phyloP scores from a whole-genome alignment of 306 rosid species.

The Astragalus membranaceus region DNA sequence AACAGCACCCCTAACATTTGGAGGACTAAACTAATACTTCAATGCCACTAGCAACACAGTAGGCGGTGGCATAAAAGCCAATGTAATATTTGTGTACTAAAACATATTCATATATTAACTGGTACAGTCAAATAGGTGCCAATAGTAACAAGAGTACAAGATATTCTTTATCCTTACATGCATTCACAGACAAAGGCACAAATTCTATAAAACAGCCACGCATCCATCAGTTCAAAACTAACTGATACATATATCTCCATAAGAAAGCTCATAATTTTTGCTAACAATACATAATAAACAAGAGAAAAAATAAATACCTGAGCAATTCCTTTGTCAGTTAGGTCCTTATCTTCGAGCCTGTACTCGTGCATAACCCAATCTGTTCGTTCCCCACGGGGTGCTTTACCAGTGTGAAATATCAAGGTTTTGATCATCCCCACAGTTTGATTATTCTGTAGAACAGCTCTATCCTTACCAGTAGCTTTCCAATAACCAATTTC shows the following conservation, averaged over 20 bases:
- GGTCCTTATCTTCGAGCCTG: slow-evolving; percentile 29
- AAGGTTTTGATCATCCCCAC: slow-evolving; percentile 23
- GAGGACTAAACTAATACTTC: not conserved
- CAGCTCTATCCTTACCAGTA: slow-evolving; percentile 57
- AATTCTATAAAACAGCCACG: not conserved
- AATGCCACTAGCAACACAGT: not conserved
- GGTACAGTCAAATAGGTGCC: not conserved
- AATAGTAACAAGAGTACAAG: not conserved
- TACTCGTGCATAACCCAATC: slow-evolving; percentile 30
- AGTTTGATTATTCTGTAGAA: slow-evolving; percentile 4
- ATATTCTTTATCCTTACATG: not conserved
- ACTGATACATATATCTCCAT: not conserved
- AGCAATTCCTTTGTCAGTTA: slow-evolving; percentile 11
- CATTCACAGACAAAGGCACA: not conserved
- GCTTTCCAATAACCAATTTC: slow-evolving; percentile 66
- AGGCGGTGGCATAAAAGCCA: not conserved
- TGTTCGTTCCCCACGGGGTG: slow-evolving; percentile 8
- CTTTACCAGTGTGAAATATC: slow-evolving; percentile 21
- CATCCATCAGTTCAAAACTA: not conserved
- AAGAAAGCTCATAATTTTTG: not conserved
- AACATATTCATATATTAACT: not conserved
- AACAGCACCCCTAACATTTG: not conserved
- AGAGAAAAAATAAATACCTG: slow-evolving; percentile 4
- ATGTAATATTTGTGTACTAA: not conserved
- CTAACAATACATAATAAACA: not conserved